Evolutionary conservation across 2,329 filamentous ascomycete species (phyloP).

Genomic region (Setomelanomma holmii): DNA sequence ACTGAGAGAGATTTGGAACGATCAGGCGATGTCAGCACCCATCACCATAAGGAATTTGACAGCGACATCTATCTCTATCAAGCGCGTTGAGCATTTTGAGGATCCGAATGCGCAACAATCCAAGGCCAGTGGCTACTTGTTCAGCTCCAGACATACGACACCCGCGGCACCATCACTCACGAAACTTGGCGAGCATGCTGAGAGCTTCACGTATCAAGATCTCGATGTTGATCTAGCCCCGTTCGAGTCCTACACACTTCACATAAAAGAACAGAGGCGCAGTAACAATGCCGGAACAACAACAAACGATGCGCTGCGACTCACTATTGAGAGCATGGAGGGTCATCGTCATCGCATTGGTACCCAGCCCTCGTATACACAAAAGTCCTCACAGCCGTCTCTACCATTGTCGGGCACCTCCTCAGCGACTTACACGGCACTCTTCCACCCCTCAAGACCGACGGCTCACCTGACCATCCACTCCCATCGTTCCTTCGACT

Average conservation of each 20-base stretch:
- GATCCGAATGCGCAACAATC: slow-evolving; percentile 54
- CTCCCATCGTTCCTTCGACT: slow-evolving; percentile 39
- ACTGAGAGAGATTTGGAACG: neutral
- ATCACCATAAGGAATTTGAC: slow-evolving; percentile 86
- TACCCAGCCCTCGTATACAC: slow-evolving; percentile 63
- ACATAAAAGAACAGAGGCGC: slow-evolving; percentile 48
- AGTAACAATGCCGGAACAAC: too few species aligned
- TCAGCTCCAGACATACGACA: slow-evolving; percentile 30
- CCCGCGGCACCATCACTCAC: slow-evolving; percentile 46
- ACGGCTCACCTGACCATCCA: slow-evolving; percentile 41
- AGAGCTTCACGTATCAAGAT: slow-evolving; percentile 67
- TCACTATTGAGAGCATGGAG: slow-evolving; percentile 71
- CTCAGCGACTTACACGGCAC: slow-evolving; percentile 49
- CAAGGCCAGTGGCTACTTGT: slow-evolving; percentile 42
- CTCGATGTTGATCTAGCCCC: slow-evolving; percentile 70
- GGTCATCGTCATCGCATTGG: slow-evolving; percentile 75
- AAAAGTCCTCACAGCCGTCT: slow-evolving; percentile 47
- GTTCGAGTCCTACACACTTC: slow-evolving; percentile 70
- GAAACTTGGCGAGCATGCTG: slow-evolving; percentile 61
- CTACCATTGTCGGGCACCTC: slow-evolving; percentile 50
- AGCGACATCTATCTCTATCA: slow-evolving; percentile 73
- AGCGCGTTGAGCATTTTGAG: slow-evolving; percentile 75
- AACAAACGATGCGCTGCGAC: slow-evolving; percentile 62
- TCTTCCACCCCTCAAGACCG: slow-evolving; percentile 56
- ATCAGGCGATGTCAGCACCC: slow-evolving; percentile 33